Conservation (phyloP, 1,284 basidiomycete species). For the Cutaneotrichosporon daszewskae region DNA sequence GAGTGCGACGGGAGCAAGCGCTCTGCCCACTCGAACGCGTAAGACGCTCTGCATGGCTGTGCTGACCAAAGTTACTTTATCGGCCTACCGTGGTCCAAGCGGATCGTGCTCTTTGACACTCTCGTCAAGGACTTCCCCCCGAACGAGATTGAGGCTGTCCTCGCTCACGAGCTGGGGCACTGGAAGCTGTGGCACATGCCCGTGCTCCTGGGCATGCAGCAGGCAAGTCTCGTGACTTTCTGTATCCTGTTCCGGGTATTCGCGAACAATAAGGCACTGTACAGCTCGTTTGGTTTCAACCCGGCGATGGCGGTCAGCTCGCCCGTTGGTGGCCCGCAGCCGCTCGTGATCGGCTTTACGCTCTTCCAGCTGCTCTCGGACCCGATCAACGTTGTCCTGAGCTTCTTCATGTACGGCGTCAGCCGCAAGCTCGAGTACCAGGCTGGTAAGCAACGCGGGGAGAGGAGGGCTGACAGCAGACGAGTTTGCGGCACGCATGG, state of each 20-base stretch:
- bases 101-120: constrained; percentile 96
- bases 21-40: constrained; percentile 84
- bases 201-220: constrained; percentile 78
- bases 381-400: constrained; percentile 71
- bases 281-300: constrained; percentile 78
- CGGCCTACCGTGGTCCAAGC: constrained; percentile 89
- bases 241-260: constrained; percentile 87
- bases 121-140: constrained; percentile 83
- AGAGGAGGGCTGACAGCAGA: constrained; percentile 43
- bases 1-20: constrained; percentile 97
- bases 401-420: constrained; percentile 70
- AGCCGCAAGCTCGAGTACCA: constrained; percentile 83
- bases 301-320: constrained; percentile 55
- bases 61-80: constrained; percentile 81
- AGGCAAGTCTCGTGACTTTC: constrained; percentile 79
- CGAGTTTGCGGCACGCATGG: constrained; percentile 42
- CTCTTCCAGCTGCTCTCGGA: constrained; percentile 81
- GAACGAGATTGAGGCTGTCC: constrained; percentile 82
- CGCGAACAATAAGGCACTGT: constrained; percentile 75
- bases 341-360: constrained; percentile 81
- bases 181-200: constrained; percentile 87
- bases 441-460: constrained; percentile 74
- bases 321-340: constrained; percentile 54
- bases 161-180: constrained; percentile 88
- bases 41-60: neutral